Conservation (phyloP, 768 basidiomycete genomes). For the Boletus sp. region DNA sequence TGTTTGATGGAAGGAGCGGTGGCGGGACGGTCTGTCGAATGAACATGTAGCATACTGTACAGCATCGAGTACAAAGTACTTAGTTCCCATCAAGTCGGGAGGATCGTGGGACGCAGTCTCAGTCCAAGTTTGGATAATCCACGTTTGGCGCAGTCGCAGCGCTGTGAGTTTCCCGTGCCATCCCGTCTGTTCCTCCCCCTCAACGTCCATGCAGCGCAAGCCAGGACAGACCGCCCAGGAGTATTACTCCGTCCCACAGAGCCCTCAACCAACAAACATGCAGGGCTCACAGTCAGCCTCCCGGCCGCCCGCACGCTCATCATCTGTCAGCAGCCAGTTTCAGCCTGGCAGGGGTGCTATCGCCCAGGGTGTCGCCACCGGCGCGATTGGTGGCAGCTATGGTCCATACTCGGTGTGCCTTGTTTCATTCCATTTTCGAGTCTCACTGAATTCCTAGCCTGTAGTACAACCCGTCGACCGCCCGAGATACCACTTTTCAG, state of each 20-base stretch:
- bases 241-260: slow-evolving; percentile 69
- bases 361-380: slow-evolving; percentile 76
- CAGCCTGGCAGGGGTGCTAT: slow-evolving; percentile 52
- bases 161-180: slow-evolving; percentile 9
- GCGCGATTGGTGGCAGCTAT: slow-evolving; percentile 75
- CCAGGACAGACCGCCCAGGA: slow-evolving; percentile 47
- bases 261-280: slow-evolving; percentile 44
- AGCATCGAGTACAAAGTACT: too few relatives aligned
- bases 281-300: slow-evolving; percentile 25
- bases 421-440: not conserved
- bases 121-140: slow-evolving; percentile 23
- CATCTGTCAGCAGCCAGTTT: slow-evolving; percentile 28
- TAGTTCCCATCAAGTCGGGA: too few relatives aligned
- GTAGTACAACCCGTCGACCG: slow-evolving; percentile 56
- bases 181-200: slow-evolving; percentile 4
- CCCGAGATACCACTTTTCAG: slow-evolving; percentile 44
- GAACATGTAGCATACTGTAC: slow-evolving; percentile 36
- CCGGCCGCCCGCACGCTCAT: slow-evolving; percentile 26
- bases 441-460: slow-evolving; percentile 3
- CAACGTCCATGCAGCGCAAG: slow-evolving; percentile 39
- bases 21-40: slow-evolving; percentile 64
- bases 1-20: slow-evolving; percentile 83
- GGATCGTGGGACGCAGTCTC: slow-evolving; percentile 14
- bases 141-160: slow-evolving; percentile 19
- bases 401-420: slow-evolving; percentile 81